Base-by-base conservation (phyloP, 805 yeast genomes). In the Jamesozyma piceae region DNA sequence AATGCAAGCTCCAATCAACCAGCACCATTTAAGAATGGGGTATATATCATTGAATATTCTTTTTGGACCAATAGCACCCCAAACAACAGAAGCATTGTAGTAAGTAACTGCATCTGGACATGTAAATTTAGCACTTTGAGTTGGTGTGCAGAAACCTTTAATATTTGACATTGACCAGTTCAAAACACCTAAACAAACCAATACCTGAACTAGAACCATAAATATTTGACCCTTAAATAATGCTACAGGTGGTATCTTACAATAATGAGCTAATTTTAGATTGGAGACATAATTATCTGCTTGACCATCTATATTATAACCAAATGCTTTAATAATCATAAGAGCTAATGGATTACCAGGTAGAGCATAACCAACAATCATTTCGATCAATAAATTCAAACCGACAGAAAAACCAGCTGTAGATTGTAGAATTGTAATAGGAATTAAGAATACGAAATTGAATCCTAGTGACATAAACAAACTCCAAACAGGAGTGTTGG, bases 1-100 rank as follows among this genome's bases (percentile, higher is more conserved):
- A 4, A 58, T 35, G 49, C 71, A 48, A 44, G 57, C 58, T 5
- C 87, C 86, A 42, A 77, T 64, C 26, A 80, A 63, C 67, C 80
- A 80, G 47, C 82, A 75, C 74, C 77, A 80, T 55, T 75, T 73
- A 45, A 80, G 63, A 13, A 72, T 63, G 1, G 86, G 85, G 53
- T 80, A 80, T 17, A 79, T 55, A 0, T 75, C 74, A 40, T 71
- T 66, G 58, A 77, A 77, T 15, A 75, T 75, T 49, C 73, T 72
- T 39, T 70, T 68, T 15, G 78, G 79, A 10, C 79, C 78, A 44
- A 75, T 72, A 37, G 68, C 78, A 17, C 79, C 80, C 62, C 74
- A 74, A 45, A 73, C 71, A 32, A 74, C 70, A 5, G 77, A 72
- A 13, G 80, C 67, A 44, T 69, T 72, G 50, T 72, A 76, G 49